These are phyloP conservation scores for Acacia acuminata DNA, from an alignment of 306 rosid species.

Conservation along the genomic window DNA sequence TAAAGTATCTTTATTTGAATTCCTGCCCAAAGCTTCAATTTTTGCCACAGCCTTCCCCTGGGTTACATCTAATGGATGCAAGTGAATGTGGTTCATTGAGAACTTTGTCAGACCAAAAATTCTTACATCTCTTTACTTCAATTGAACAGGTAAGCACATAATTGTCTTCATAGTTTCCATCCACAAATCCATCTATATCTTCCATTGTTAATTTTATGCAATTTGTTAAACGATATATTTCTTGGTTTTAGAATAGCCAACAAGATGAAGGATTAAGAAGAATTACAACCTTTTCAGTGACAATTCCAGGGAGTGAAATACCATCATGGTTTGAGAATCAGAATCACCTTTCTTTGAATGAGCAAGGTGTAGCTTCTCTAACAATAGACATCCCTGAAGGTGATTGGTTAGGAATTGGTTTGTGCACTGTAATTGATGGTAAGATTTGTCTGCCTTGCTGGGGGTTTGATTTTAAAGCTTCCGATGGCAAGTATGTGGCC, in stretches of 20 bases:
- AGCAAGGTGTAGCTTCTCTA: not conserved
- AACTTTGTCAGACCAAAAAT: too few relatives aligned
- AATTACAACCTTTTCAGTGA: not conserved
- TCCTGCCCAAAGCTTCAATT: too few relatives aligned
- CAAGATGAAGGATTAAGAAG: not conserved
- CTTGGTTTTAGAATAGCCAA: not conserved
- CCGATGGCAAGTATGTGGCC: too few relatives aligned
- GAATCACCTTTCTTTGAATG: not conserved
- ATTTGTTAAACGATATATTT: not conserved
- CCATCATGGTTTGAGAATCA: constrained; percentile 8
- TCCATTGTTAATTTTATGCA: not conserved
- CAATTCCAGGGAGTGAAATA: not conserved
- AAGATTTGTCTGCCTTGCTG: too few relatives aligned
- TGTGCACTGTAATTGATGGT: not conserved
- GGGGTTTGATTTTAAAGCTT: too few relatives aligned
- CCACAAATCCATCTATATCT: not conserved
- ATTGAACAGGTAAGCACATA: too few relatives aligned
- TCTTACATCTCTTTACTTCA: too few relatives aligned
- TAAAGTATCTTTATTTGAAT: too few relatives aligned
- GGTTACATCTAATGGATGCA: too few relatives aligned
- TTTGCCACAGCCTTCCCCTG: too few relatives aligned
- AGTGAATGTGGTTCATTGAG: too few relatives aligned
- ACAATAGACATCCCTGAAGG: not conserved
- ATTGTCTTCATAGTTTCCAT: not conserved
- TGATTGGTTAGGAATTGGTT: not conserved